Conservation (phyloP, 805 yeast genomes). For the Candida coquimbonensis region DNA sequence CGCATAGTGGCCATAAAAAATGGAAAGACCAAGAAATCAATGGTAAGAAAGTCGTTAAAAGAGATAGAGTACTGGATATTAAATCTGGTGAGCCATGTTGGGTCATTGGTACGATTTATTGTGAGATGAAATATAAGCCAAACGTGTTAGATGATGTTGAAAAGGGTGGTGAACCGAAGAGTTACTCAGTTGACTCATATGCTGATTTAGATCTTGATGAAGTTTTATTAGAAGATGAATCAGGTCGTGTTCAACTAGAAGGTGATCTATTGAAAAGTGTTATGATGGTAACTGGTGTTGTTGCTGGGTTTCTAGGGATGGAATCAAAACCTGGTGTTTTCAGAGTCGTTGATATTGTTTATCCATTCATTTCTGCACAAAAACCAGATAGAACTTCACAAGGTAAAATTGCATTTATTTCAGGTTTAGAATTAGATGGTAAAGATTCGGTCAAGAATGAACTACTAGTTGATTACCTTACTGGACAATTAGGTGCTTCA, state of each 20-base stretch:
- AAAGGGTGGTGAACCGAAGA: constrained; percentile 26
- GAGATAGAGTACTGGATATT: constrained; percentile 55
- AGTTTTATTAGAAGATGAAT: constrained; percentile 82
- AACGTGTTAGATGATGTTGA: constrained; percentile 79
- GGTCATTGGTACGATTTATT: constrained; percentile 81
- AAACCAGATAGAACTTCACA: constrained; percentile 15
- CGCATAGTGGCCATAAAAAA: constrained; percentile 37
- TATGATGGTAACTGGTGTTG: constrained; percentile 81
- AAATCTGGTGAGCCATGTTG: constrained; percentile 57
- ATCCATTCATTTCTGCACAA: constrained; percentile 63
- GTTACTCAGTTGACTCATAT: constrained; percentile 38
- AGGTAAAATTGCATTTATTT: constrained; percentile 56
- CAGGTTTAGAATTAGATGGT: constrained; percentile 63
- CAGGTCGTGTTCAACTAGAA: constrained; percentile 74
- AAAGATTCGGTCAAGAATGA: constrained; percentile 41
- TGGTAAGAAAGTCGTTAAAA: constrained; percentile 30
- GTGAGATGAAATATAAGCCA: constrained; percentile 80
- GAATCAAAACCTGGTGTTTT: constrained; percentile 80
- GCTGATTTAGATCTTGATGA: constrained; percentile 50
- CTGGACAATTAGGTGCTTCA: constrained; percentile 56
- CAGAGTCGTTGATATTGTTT: constrained; percentile 72
- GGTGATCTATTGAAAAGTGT: constrained; percentile 49
- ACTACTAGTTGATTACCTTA: constrained; percentile 58
- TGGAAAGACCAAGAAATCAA: constrained; percentile 50
- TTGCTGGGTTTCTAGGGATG: constrained; percentile 80